Base-by-base conservation (phyloP, 805 yeast genomes). In the Candida glaebosa region DNA sequence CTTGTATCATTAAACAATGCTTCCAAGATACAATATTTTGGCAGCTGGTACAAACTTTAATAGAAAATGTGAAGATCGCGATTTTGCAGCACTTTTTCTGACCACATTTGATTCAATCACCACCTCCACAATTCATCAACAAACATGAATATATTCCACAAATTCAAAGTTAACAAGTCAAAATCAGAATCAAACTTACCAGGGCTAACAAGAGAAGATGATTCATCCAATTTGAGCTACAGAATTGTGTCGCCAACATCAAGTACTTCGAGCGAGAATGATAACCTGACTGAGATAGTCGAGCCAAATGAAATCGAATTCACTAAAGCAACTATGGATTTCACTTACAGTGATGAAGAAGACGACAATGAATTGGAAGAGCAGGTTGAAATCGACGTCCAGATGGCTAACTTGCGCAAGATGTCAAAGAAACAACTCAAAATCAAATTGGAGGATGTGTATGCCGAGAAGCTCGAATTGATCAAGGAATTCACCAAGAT, bases 231-330 rank as follows among this genome's bases (percentile, higher is more conserved):
- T 10, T 28, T 28, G 16, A 28, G 31, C 16, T 28, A 28, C 31
- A 28, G 31, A 14, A 28, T 28, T 28, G 31, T 28, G 14, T 28
- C 31, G 12, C n/a, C 35, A 18, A 20, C 38, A 24, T 20, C 38
- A 6, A 35, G 38, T 17, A 22, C 38, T 8, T 35, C 38, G 5
- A 28, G 31, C 14, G 38, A 35, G 14, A n/a, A 16, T 24, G 20
- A 24, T 24, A 25, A 9, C 9, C 31, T 24, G 30, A 35, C 38
- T n/a, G 38, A 35, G 16, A 24, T 35, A 22, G 19, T 35, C 4
- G 30, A 22, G 24, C 38, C 38, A 24, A 20, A 24, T n/a, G 38
- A 35, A 18, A 35, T 35, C 24, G 38, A 35, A 14, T 35, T 35
- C 24, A 19, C 22, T 24, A n/a, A 25, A 24, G 24, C 38, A 14